These are phyloP conservation scores for Aspergillus affinis DNA, from an alignment of 495 filamentous ascomycete genomes.

Conservation along the genomic window DNA sequence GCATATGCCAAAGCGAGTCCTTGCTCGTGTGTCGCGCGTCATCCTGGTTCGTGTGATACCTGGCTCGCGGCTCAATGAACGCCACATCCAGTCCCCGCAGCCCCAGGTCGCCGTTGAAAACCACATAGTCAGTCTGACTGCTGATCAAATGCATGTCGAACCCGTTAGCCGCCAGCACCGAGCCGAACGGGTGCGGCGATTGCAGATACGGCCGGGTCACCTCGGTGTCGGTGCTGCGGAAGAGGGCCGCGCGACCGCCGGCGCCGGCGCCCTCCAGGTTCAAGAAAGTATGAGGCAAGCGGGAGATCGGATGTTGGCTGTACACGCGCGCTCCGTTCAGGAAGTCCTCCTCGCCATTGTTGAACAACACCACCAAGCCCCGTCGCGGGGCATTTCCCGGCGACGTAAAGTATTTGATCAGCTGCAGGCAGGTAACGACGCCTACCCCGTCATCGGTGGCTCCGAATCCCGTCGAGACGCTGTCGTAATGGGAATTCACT, in stretches of 20 bases:
- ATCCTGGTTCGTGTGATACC: conserved; percentile 92
- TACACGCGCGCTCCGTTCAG: conserved; percentile 89
- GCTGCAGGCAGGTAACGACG: conserved; percentile 78
- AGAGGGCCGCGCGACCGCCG: conserved; percentile 82
- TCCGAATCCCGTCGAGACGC: conserved; percentile 85
- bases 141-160: conserved; percentile 75
- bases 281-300: conserved; percentile 78
- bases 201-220: conserved; percentile 76
- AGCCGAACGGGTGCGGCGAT: conserved; percentile 75
- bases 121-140: conserved; percentile 86
- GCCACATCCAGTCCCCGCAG: conserved; percentile 89
- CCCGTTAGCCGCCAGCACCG: conserved; percentile 76
- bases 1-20: conserved; percentile 90
- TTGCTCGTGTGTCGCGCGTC: conserved; percentile 73
- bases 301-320: conserved; percentile 73
- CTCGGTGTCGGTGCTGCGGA: conserved; percentile 83
- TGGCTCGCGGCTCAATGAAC: conserved; percentile 79
- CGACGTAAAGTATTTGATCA: conserved; percentile 85
- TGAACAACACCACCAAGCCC: conserved; percentile 82
- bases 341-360: conserved; percentile 95
- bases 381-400: conserved; percentile 71
- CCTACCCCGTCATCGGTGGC: conserved; percentile 95
- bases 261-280: conserved; percentile 96
- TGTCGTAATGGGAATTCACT: conserved; percentile 96
- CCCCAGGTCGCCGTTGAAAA: conserved; percentile 78